Conservation (phyloP, 2,329 filamentous ascomycete species). For the Pseudopithomyces chartarum region DNA sequence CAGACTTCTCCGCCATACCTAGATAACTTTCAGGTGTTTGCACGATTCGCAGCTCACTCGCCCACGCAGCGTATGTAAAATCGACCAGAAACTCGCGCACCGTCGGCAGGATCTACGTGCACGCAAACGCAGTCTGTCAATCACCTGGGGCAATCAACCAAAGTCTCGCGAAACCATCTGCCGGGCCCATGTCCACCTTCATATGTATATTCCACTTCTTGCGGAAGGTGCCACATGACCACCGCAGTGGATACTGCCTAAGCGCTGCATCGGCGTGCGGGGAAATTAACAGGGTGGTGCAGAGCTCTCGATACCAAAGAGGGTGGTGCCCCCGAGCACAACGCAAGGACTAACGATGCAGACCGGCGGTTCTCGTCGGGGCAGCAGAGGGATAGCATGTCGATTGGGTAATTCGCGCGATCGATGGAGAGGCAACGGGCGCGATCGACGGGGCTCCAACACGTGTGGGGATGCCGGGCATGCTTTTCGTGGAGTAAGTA, state of each 20-base stretch:
- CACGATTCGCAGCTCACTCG: background rate
- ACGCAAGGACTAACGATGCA: too few relatives aligned
- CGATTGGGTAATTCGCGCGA: too few relatives aligned
- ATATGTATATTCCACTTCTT: background rate
- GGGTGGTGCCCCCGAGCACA: background rate
- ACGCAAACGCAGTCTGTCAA: too few relatives aligned
- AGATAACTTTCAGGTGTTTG: background rate
- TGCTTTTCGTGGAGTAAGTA: too few relatives aligned
- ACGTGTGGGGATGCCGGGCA: too few relatives aligned
- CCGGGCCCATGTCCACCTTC: background rate
- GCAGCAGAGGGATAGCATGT: too few relatives aligned
- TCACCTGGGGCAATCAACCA: too few relatives aligned
- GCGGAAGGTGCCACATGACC: constrained; percentile 1
- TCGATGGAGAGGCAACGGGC: too few relatives aligned
- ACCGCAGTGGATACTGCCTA: background rate
- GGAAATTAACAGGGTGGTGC: background rate
- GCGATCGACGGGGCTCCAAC: too few relatives aligned
- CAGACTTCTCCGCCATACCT: constrained; percentile 1
- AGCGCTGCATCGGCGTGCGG: background rate
- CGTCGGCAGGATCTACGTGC: background rate
- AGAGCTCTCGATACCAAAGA: background rate
- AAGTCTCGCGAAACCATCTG: background rate
- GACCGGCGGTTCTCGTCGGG: too few relatives aligned
- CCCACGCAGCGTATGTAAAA: background rate
- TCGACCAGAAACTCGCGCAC: background rate